These are phyloP conservation scores for Lumnitzera racemosa DNA, from an alignment of 345 rosid genomes.

Conservation along the genomic window DNA sequence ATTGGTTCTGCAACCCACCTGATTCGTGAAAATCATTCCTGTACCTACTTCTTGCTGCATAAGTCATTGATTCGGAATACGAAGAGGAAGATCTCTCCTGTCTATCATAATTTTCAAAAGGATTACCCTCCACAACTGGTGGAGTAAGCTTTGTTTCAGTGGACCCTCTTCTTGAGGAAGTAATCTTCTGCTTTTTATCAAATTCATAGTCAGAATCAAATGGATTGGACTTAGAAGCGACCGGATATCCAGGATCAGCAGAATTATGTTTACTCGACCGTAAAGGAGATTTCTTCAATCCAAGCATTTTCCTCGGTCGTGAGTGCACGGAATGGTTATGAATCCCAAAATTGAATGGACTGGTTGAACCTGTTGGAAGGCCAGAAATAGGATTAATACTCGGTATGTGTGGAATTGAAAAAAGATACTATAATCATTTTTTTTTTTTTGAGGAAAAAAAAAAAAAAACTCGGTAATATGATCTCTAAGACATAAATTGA, in stretches of 20 bases:
- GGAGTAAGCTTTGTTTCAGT: constrained; percentile 47
- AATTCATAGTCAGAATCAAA: constrained; percentile 73
- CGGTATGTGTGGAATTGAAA: too few relatives aligned
- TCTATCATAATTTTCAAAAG: constrained; percentile 42
- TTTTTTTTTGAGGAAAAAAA: too few relatives aligned
- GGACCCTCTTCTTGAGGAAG: constrained; percentile 44
- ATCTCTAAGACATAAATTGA: too few relatives aligned
- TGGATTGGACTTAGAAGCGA: constrained; percentile 53
- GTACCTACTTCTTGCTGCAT: constrained; percentile 42
- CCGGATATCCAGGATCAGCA: constrained; percentile 30
- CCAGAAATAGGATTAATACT: too few relatives aligned
- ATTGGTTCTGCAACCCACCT: constrained; percentile 83
- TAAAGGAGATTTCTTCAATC: constrained; percentile 58
- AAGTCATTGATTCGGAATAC: constrained; percentile 30
- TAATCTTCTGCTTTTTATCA: constrained; percentile 39
- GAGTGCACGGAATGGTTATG: background rate
- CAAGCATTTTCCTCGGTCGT: constrained; percentile 41
- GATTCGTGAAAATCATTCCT: constrained; percentile 74
- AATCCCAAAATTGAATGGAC: background rate
- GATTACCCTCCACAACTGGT: constrained; percentile 31
- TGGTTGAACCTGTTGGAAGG: too few relatives aligned
- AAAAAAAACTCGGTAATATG: too few relatives aligned
- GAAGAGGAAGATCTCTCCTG: constrained; percentile 20
- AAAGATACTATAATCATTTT: too few relatives aligned
- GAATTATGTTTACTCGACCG: constrained; percentile 46